Base-by-base conservation (phyloP, 2,329 filamentous ascomycete genomes). In the Cytospora piceae region DNA sequence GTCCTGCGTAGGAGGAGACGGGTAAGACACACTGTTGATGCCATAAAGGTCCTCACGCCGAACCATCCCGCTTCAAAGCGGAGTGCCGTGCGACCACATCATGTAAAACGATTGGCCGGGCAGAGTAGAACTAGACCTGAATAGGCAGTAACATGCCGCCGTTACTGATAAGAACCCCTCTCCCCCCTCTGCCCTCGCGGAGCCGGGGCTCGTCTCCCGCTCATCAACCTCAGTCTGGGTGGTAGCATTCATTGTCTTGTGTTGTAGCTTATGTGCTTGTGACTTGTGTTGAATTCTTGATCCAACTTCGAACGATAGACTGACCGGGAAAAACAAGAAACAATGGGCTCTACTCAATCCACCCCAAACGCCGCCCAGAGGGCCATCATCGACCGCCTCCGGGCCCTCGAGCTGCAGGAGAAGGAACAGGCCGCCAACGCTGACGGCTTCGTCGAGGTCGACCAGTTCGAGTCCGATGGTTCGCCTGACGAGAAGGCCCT, bases 371-470 rank as follows among this genome's bases (percentile, higher is more conserved):
- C 70, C 4, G 73, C 77, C 49, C 80, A 83, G 69, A 82, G 81
- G 73, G 80, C 78, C 14, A 72, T 82, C 46, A 71, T 81, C 22
- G 78, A 82, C 67, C 78, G 78, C 22, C 75, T 84, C 14, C 76
- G 75, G 62, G 74, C 74, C 49, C 76, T 87, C 56, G 78, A 82
- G 62, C 67, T 85, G 7, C 11, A 6, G 29, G 67, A 68, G 53
- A 61, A 67, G 56, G 66, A 56, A 49, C 49, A 62, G 58, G 60
- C 52, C 27, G 29, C 53, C 42, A 78, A 81, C 42, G 80, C 83
- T 53, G 81, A 84, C 49, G 83, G 85, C 58, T 87, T 83, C 65
- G 75, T 86, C 34, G 78, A 84, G 66, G 75, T 87, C n/a, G 77
- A 78, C 34, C 75, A 76, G 61, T 32, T 52, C 52, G 63, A 49